phyloP scores from a whole-genome alignment of 306 rosid genomes.

The Styphnolobium japonicum region DNA sequence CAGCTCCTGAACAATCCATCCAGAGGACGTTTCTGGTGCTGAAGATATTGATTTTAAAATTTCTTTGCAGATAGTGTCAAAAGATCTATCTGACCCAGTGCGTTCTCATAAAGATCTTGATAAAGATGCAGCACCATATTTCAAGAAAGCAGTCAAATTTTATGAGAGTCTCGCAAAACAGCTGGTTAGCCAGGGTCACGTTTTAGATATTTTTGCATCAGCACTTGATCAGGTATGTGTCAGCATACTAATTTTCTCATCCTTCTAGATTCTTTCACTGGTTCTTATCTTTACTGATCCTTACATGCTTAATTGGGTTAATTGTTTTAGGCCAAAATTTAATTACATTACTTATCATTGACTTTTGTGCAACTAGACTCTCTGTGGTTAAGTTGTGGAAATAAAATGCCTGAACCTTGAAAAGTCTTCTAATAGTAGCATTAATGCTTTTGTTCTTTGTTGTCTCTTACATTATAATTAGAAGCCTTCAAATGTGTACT shows the following conservation, averaged over 20 bases:
- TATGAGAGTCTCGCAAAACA: conserved; percentile 83
- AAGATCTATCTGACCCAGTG: conserved; percentile 89
- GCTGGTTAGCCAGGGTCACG: conserved; percentile 95
- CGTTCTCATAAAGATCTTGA: conserved; percentile 98
- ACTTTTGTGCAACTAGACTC: background rate
- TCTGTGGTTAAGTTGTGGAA: background rate
- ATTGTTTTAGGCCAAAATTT: background rate
- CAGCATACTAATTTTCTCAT: conserved; percentile 20
- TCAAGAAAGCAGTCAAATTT: conserved; percentile 86
- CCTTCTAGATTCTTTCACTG: background rate
- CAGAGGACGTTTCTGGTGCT: background rate
- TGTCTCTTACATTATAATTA: background rate
- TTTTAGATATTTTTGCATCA: conserved; percentile 89
- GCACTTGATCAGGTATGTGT: conserved; percentile 95
- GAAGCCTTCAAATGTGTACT: background rate
- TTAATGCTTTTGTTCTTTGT: too few species aligned
- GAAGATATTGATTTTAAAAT: conserved; percentile 11
- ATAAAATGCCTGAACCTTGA: background rate
- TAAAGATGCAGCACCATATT: conserved; percentile 95
- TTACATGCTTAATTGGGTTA: background rate
- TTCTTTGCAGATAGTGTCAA: conserved; percentile 81
- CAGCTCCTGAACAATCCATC: background rate
- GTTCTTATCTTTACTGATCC: background rate
- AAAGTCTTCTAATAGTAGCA: background rate
- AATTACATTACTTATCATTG: background rate